phyloP scores from a whole-genome alignment of 345 rosid genomes.

The Physaria fendleri region DNA sequence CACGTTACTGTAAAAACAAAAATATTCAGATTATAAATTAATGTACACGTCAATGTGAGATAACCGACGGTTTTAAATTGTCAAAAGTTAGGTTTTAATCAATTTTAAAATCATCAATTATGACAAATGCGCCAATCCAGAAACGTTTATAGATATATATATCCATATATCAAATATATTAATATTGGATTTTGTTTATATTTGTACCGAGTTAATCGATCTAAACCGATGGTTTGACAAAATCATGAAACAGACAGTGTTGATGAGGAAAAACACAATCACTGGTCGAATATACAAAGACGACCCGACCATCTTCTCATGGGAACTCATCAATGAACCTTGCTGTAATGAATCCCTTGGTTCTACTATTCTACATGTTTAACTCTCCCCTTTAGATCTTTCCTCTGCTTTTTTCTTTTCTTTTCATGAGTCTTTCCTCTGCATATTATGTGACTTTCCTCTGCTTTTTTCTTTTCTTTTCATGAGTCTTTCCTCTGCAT shows the following conservation, averaged over 20 bases:
- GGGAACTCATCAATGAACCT: slow-evolving; percentile 92
- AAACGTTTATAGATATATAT: neutral
- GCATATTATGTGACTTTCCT: too few species aligned
- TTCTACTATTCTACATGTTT: slow-evolving; percentile 36
- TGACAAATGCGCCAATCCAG: neutral
- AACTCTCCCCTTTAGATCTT: too few species aligned
- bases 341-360: slow-evolving; percentile 54
- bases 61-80: too few species aligned
- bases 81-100: neutral
- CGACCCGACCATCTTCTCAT: slow-evolving; percentile 74
- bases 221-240: slow-evolving; percentile 20
- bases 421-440: too few species aligned
- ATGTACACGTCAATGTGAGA: too few species aligned
- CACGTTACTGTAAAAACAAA: too few species aligned
- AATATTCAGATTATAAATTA: too few species aligned
- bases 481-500: too few species aligned
- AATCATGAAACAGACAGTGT: slow-evolving; percentile 43
- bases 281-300: slow-evolving; percentile 64
- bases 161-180: neutral
- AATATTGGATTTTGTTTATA: neutral
- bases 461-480: too few species aligned
- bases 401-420: too few species aligned
- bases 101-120: neutral
- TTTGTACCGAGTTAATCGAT: slow-evolving; percentile 9
- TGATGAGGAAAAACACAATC: slow-evolving; percentile 59